phyloP scores from a whole-genome alignment of 768 basidiomycete species.

The Collybia sordida region DNA sequence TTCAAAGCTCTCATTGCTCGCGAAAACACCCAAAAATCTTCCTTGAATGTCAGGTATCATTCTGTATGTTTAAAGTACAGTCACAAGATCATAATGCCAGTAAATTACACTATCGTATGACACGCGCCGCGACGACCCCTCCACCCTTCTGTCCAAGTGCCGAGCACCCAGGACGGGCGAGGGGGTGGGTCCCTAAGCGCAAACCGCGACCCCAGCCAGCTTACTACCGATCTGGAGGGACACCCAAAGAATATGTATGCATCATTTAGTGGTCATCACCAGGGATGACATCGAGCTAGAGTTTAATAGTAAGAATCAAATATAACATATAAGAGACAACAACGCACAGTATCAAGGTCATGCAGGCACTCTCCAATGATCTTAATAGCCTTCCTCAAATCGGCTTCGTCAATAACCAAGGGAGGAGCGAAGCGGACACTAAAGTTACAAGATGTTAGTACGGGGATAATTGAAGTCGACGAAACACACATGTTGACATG shows the following conservation, averaged over 20 bases:
- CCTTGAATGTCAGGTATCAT: too few relatives aligned
- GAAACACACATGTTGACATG: slow-evolving; percentile 85
- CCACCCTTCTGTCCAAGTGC: too few relatives aligned
- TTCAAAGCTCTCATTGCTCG: too few relatives aligned
- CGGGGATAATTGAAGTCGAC: neutral
- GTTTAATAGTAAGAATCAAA: slow-evolving; percentile 1
- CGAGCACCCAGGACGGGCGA: too few relatives aligned
- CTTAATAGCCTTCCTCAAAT: slow-evolving; percentile 69
- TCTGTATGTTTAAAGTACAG: too few relatives aligned
- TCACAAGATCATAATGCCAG: too few relatives aligned
- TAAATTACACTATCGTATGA: too few relatives aligned
- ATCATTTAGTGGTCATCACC: slow-evolving; percentile 37
- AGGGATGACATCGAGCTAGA: slow-evolving; percentile 50
- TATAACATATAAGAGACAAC: neutral
- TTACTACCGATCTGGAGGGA: too few relatives aligned
- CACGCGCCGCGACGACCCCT: too few relatives aligned
- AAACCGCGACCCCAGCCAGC: neutral
- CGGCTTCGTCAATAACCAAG: slow-evolving; percentile 88
- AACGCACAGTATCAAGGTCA: slow-evolving; percentile 77
- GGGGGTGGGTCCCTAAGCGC: neutral
- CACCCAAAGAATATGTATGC: too few relatives aligned
- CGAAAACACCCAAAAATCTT: too few relatives aligned
- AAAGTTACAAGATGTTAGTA: slow-evolving; percentile 4
- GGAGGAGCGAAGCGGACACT: slow-evolving; percentile 98
- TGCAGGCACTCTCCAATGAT: slow-evolving; percentile 75